Percentiles rank a stretch among this genome's conserved stretches.
These are phyloP conservation scores for Lasiosphaeria hispida DNA, from an alignment of 495 filamentous ascomycete species.

Conservation along the genomic window DNA sequence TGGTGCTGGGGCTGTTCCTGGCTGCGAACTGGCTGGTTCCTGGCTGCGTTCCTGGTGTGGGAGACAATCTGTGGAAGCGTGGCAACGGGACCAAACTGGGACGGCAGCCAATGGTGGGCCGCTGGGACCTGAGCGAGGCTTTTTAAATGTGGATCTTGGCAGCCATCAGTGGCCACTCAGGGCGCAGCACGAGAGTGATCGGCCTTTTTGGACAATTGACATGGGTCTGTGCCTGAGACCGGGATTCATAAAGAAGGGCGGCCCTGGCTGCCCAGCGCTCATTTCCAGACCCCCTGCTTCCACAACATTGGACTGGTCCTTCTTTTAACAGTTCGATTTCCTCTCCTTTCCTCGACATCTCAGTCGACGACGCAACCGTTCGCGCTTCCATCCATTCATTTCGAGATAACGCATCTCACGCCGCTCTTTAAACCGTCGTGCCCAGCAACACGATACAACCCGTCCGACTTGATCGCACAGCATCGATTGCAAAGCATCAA, in stretches of 20 bases:
- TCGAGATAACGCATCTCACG: conserved; percentile 36
- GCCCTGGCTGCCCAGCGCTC: conserved; percentile 7
- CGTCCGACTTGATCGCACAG: conserved; percentile 14
- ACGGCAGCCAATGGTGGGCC: conserved; percentile 21
- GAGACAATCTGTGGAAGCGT: neutral
- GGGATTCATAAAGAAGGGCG: conserved; percentile 18
- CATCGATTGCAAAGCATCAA: conserved; percentile 20
- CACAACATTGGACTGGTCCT: conserved; percentile 8
- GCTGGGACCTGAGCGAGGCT: conserved; percentile 27
- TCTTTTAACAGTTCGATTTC: conserved; percentile 3
- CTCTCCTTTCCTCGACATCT: conserved; percentile 10
- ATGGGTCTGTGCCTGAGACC: conserved; percentile 10
- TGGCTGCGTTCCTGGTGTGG: neutral
- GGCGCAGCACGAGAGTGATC: conserved; percentile 12
- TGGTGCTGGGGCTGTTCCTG: too few relatives aligned
- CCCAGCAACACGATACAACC: conserved; percentile 17
- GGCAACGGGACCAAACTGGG: conserved; percentile 5
- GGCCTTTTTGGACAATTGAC: conserved; percentile 10
- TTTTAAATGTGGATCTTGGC: conserved; percentile 15
- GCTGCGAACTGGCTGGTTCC: neutral
- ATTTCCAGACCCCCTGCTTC: conserved; percentile 9
- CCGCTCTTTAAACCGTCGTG: conserved; percentile 29
- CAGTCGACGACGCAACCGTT: conserved; percentile 22
- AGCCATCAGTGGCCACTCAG: conserved; percentile 17
- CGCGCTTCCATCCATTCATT: conserved; percentile 33